Evolutionary conservation across 441 rosid species (phyloP).

Genomic region (Adansonia grandidieri): DNA sequence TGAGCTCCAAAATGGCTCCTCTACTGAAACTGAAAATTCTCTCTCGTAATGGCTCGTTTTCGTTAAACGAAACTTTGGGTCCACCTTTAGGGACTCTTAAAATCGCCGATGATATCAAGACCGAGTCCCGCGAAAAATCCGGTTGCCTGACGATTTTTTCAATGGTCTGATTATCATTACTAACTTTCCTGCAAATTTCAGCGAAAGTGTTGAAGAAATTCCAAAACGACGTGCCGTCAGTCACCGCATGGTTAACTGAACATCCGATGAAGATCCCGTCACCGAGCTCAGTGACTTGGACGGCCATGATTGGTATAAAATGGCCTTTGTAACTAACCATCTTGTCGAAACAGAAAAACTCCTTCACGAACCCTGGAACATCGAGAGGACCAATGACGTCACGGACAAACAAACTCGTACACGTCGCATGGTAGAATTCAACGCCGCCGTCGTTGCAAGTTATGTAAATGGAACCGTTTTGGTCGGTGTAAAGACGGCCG

Average conservation of each 20-base stretch:
- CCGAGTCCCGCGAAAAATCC: slow-evolving; percentile 55
- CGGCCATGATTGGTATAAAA: slow-evolving; percentile 52
- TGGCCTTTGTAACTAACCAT: slow-evolving; percentile 58
- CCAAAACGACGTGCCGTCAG: slow-evolving; percentile 72
- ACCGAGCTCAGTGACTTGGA: slow-evolving; percentile 56
- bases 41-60: slow-evolving; percentile 53
- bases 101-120: slow-evolving; percentile 56
- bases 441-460: slow-evolving; percentile 57
- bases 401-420: slow-evolving; percentile 23
- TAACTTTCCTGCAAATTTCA: slow-evolving; percentile 45
- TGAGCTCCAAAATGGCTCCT: slow-evolving; percentile 53
- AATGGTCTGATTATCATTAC: background rate
- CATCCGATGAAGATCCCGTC: slow-evolving; percentile 65
- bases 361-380: slow-evolving; percentile 51
- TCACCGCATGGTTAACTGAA: slow-evolving; percentile 56
- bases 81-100: slow-evolving; percentile 54
- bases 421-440: slow-evolving; percentile 45
- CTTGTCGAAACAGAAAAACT: slow-evolving; percentile 49
- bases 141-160: slow-evolving; percentile 43
- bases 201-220: slow-evolving; percentile 67
- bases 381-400: slow-evolving; percentile 45
- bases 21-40: slow-evolving; percentile 64
- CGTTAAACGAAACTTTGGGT: slow-evolving; percentile 58
- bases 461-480: slow-evolving; percentile 45
- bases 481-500: slow-evolving; percentile 56